Base-by-base conservation (phyloP, 768 basidiomycete genomes). In the Arthromyces matolae region DNA sequence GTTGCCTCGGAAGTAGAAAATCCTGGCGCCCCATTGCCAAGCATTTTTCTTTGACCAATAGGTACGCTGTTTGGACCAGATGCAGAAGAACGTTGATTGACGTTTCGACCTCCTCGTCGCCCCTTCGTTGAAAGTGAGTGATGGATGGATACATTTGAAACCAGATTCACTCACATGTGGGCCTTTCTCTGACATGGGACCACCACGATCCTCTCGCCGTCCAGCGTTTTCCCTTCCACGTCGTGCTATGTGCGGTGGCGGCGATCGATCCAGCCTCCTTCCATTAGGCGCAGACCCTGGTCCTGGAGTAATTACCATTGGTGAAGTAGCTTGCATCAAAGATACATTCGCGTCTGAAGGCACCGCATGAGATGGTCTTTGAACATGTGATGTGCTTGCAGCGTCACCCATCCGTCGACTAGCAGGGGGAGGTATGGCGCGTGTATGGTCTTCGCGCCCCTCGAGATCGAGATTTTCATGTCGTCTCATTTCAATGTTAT, bases 21-120 rank as follows among this genome's bases (percentile, higher is more conserved):
- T 13, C 47, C 42, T 43, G 45, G 53, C 38, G 29, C 37, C 8
- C 41, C 53, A 16, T 36, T 25, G 4, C 44, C 52, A 31, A 38
- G 12, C 10, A 19, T 20, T 29, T 49, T 43, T 42, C 64, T 63
- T 23, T 62, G 61, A 40, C 68, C 67, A 16, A 72, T 68, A 1
- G 71, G 71, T n/a, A 70, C 59, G 32, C 60, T 69, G 45, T 75
- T 72, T 0, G 69, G 63, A 2, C 69, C 68, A 41, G 68, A 69
- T 22, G 47, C 47, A 5, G 52, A 34, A 16, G 52, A 42, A 20
- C 52, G 54, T n/a, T 47, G 49, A 29, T 65, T 64, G 18, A 52
- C 56, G 1, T 50, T 38, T 20, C 64, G 61, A n/a, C 56, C n/a
- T n/a, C n/a, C 64, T 24, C 61, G 58, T 20, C 64, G 63, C 32